phyloP scores from a whole-genome alignment of 2,329 filamentous ascomycete species.

The Aspergillus ochraceus region DNA sequence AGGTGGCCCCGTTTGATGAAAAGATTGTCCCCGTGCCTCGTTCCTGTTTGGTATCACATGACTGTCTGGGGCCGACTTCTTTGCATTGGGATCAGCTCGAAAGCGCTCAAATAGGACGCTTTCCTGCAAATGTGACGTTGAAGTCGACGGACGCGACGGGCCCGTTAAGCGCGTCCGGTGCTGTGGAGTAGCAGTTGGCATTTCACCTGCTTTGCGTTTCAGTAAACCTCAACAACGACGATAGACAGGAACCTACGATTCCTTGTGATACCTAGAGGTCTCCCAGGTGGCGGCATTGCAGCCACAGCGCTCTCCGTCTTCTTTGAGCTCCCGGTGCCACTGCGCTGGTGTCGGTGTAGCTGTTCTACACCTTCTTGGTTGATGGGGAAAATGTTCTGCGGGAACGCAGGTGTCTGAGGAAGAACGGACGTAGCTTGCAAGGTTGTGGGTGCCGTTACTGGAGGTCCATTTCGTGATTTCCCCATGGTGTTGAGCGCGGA shows the following conservation, averaged over 20 bases:
- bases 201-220: slow-evolving; percentile 8
- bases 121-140: slow-evolving; percentile 22
- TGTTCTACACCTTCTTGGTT: slow-evolving; percentile 35
- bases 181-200: slow-evolving; percentile 17
- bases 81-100: slow-evolving; percentile 10
- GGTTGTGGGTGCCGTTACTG: slow-evolving; percentile 14
- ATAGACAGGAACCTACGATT: slow-evolving; percentile 22
- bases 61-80: not conserved
- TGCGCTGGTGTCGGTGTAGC: slow-evolving; percentile 41
- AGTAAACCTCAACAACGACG: not conserved
- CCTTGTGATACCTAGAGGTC: slow-evolving; percentile 19
- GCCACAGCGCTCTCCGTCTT: slow-evolving; percentile 20
- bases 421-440: slow-evolving; percentile 13
- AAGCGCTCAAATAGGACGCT: slow-evolving; percentile 27
- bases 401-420: slow-evolving; percentile 27
- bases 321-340: slow-evolving; percentile 40
- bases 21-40: not conserved
- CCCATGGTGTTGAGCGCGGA: slow-evolving; percentile 44
- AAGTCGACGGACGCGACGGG: slow-evolving; percentile 20
- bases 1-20: not conserved
- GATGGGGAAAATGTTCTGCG: slow-evolving; percentile 21
- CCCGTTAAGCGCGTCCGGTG: slow-evolving; percentile 30
- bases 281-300: slow-evolving; percentile 35
- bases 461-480: slow-evolving; percentile 17
- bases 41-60: not conserved